phyloP scores from a whole-genome alignment of 176 grass and related monocot genomes.

The Bothriochloa decipiens region DNA sequence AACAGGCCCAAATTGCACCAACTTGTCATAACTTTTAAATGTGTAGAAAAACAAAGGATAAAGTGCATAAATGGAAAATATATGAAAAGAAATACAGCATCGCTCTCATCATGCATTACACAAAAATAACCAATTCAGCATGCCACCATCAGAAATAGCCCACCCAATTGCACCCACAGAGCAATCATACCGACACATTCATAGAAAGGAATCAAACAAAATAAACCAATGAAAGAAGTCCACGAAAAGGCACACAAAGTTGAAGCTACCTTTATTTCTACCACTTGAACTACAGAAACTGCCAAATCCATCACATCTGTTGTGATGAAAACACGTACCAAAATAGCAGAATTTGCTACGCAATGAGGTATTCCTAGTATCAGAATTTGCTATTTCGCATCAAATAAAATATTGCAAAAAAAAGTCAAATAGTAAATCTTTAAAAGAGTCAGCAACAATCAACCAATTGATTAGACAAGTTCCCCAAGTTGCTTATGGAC shows the following conservation, averaged over 20 bases:
- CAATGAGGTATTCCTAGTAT: background rate
- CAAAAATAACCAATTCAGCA: constrained; percentile 38
- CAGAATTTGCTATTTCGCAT: constrained; percentile 15
- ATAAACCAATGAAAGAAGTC: constrained; percentile 22
- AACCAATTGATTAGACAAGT: constrained; percentile 19
- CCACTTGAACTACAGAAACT: constrained; percentile 1
- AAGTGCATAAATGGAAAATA: background rate
- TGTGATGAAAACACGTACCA: constrained; percentile 35
- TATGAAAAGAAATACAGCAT: constrained; percentile 11
- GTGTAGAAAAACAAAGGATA: background rate
- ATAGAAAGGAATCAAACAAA: constrained; percentile 4
- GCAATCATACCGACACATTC: background rate
- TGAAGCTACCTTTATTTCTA: constrained; percentile 29
- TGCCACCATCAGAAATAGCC: constrained; percentile 23
- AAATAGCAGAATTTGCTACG: constrained; percentile 6
- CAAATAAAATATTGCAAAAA: constrained; percentile 8
- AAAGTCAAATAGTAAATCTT: background rate
- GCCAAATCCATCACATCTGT: constrained; percentile 12
- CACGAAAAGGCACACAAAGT: constrained; percentile 33
- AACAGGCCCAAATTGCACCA: constrained; percentile 29
- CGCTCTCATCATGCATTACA: constrained; percentile 26
- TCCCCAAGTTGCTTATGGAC: background rate
- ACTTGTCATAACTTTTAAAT: constrained; percentile 8
- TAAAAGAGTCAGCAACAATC: constrained; percentile 1
- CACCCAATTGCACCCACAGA: constrained; percentile 21